A percentile compares a stretch with the other conserved stretches of the same genome.
Evolutionary conservation across 495 filamentous ascomycete species (phyloP).

Genomic region (Physcia stellaris): DNA sequence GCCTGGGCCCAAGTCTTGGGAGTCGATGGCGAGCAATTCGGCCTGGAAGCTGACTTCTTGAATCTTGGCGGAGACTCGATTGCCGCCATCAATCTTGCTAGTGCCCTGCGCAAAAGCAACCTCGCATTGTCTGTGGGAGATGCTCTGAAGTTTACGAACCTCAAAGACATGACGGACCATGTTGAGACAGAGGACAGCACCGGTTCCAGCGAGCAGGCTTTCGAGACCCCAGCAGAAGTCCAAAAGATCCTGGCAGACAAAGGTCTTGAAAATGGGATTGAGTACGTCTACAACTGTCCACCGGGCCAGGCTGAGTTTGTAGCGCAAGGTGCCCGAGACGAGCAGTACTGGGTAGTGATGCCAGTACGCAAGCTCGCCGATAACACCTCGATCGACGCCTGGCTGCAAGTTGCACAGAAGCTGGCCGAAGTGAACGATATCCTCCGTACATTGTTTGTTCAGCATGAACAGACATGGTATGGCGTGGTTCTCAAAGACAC

Average conservation of each 20-base stretch:
- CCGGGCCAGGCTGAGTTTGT: constrained; percentile 17
- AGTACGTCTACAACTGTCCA: constrained; percentile 12
- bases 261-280: constrained; percentile 2
- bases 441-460: constrained; percentile 11
- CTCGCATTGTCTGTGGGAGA: constrained; percentile 9
- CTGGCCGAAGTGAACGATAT: constrained; percentile 12
- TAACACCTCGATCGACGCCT: neutral
- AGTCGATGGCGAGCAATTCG: constrained; percentile 2
- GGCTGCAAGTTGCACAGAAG: constrained; percentile 8
- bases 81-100: constrained; percentile 16
- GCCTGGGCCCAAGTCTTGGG: constrained; percentile 12
- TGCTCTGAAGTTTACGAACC: constrained; percentile 4
- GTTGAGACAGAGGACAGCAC: too few relatives aligned
- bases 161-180: constrained; percentile 6
- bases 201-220: neutral
- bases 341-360: constrained; percentile 15
- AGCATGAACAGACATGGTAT: constrained; percentile 4
- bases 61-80: constrained; percentile 21
- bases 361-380: constrained; percentile 8
- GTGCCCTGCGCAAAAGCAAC: constrained; percentile 2
- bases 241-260: constrained; percentile 2
- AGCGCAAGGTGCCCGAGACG: constrained; percentile 7
- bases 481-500: constrained; percentile 9
- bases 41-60: constrained; percentile 11
- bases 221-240: neutral